Base-by-base conservation (phyloP, 257 asterid species). In the Scutellaria barbata region DNA sequence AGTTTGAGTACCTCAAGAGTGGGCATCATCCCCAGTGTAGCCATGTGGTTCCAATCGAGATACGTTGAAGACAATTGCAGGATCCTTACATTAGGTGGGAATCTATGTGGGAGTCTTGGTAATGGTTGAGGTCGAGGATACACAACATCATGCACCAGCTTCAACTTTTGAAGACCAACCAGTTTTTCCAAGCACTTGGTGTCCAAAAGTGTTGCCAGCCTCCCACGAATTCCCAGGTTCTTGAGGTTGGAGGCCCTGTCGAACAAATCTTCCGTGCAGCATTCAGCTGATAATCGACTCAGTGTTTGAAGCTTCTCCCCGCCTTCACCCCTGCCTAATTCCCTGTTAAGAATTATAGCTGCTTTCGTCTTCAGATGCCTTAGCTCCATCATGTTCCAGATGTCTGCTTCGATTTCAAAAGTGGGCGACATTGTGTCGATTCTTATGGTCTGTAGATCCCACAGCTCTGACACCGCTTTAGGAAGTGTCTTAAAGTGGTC, bases 351-450 rank as follows among this genome's bases (percentile, higher is more conserved):
- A 16, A 25, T 0, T 8, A 79, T 69, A 8, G 82, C 53, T 18
- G 82, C 77, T 51, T 79, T 77, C 3, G 84, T 75, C 74, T 61
- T 75, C 2, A 85, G 4, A 72, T 85, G 87, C 66, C 89, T 69
- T 30, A 76, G 66, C 13, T 45, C 74, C 17, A 17, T 50, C 74
- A 77, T 65, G 11, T 71, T 76, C 74, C 80, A 64, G 9, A 77
- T 45, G 9, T 71, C 67, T 10, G 59, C 74, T 16, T 59, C 35
- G 22, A 77, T 16, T 10, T 54, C 72, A 13, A 76, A n/a, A 0
- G 64, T 47, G 25, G 58, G 60, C 1, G 22, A n/a, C 12, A 17
- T 5, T 4, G 69, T 57, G 12, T 73, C 57, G 41, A 64, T 25
- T 50, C 58, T 43, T 0, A 77, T 39, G 2, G 74, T 72, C 12